phyloP scores from a whole-genome alignment of 257 asterid genomes.

The Lycium barbarum region DNA sequence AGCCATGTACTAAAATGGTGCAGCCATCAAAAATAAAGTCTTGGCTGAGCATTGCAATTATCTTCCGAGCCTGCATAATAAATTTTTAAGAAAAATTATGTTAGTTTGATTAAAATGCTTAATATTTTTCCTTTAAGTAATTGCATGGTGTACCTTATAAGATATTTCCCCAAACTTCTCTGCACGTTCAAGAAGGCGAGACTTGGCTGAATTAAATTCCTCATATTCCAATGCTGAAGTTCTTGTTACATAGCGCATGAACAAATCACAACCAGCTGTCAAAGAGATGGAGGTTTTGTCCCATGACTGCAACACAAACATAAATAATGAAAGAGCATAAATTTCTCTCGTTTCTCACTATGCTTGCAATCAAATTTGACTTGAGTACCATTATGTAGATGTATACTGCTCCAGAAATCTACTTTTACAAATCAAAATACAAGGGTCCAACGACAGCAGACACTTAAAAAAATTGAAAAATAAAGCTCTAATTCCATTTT shows the following conservation, averaged over 20 bases:
- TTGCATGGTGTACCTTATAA: constrained; percentile 55
- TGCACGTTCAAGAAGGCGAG: constrained; percentile 90
- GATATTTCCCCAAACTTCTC: constrained; percentile 97
- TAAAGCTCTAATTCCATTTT: no score
- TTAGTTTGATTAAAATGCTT: neutral
- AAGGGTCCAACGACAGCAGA: neutral
- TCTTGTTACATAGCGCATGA: constrained; percentile 92
- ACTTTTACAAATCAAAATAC: neutral
- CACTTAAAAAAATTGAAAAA: no score
- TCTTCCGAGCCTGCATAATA: constrained; percentile 69
- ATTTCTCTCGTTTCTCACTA: neutral
- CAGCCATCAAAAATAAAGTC: constrained; percentile 93
- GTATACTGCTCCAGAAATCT: neutral
- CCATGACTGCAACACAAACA: constrained; percentile 68
- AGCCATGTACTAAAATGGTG: constrained; percentile 95
- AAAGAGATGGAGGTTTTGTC: constrained; percentile 94
- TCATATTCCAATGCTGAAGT: constrained; percentile 90
- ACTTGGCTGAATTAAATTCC: constrained; percentile 82
- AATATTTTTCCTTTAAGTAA: neutral
- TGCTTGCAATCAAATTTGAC: neutral
- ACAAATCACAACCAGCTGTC: constrained; percentile 92
- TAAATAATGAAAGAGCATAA: neutral
- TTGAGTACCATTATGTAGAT: neutral
- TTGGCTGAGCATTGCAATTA: constrained; percentile 86
- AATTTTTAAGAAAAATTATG: neutral